Evolutionary conservation across 345 rosid genomes (phyloP).

Genomic region (Citrus australasica): DNA sequence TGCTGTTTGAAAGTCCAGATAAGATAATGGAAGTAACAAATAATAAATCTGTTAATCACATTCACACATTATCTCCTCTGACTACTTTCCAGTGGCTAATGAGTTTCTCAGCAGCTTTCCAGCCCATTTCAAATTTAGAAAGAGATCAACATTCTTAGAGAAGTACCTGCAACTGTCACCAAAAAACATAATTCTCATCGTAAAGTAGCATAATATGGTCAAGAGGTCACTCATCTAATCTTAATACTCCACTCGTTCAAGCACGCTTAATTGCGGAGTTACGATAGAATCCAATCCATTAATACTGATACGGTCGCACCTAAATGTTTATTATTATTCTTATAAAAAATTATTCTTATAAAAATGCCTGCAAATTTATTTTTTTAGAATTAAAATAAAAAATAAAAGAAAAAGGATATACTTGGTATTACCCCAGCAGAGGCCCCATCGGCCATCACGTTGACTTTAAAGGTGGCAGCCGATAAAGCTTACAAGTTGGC

Average conservation of each 20-base stretch:
- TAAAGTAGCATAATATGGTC: too few relatives aligned
- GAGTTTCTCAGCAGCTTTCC: constrained; percentile 97
- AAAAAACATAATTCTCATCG: background rate
- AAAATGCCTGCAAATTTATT: too few relatives aligned
- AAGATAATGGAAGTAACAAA: background rate
- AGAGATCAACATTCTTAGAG: background rate
- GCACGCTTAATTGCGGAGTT: rapidly evolving
- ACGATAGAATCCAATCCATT: rapidly evolving
- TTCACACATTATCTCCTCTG: constrained; percentile 80
- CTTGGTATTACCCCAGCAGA: too few relatives aligned
- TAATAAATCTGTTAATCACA: background rate
- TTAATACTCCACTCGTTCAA: rapidly evolving
- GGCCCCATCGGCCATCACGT: background rate
- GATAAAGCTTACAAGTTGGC: background rate
- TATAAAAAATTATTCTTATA: too few relatives aligned
- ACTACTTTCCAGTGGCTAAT: constrained; percentile 93
- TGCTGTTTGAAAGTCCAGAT: background rate
- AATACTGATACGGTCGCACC: too few relatives aligned
- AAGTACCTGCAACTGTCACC: background rate
- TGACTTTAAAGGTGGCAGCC: background rate
- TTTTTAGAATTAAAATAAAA: too few relatives aligned
- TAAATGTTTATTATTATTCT: too few relatives aligned
- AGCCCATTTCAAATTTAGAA: constrained; percentile 52
- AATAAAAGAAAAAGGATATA: too few relatives aligned
- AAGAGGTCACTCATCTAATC: too few relatives aligned